Base-by-base conservation (phyloP, 2,329 filamentous ascomycete species). In the Claviceps pazoutovae region DNA sequence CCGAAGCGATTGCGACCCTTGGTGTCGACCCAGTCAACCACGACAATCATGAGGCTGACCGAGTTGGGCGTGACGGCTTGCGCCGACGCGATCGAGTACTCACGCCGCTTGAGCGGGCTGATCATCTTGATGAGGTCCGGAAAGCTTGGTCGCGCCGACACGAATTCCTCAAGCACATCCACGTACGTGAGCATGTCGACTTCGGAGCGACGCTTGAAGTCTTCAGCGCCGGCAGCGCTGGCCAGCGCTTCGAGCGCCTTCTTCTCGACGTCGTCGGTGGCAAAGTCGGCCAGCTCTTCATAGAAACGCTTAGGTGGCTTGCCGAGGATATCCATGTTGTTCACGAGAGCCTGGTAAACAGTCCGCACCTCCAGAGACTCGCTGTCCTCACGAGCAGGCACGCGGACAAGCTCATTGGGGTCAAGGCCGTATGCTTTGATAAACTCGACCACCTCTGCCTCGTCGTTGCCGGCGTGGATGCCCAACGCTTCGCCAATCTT, bases 61-160 rank as follows among this genome's bases (percentile, higher is more conserved):
- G 80, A 83, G 63, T 75, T 90, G 19, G 93, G 90, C 0, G 88
- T 90, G 42, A 97, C 91, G 61, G 91, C 88, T 71, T 98, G 93
- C 51, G 89, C 93, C 3, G 93, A 97, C 19, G 93, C 93, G 59
- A 98, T 97, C n/a, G 88, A 95, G 78, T 98, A 98, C 71, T 98
- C 93, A 62, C 93, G 82, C 55, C 93, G 87, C 79, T 98, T 98
- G 74, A 95, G 83, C 13, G 93, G 91, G 57, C 77, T 80, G 57
- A 98, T 86, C 55, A 98, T 88, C 62, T 83, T 84, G 56, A 86
- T 79, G 53, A 98, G 84, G 60, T 97, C 89, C 64, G 89, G 80
- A 80, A 97, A 93, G 54, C 74, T 75, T 5, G 91, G 93, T 61
- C 84, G 90, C 1, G 93, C 93, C 48, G 91, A 96, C 54, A 78